phyloP scores from a whole-genome alignment of 2,329 filamentous ascomycete genomes.

The Celoporthe dispersa region DNA sequence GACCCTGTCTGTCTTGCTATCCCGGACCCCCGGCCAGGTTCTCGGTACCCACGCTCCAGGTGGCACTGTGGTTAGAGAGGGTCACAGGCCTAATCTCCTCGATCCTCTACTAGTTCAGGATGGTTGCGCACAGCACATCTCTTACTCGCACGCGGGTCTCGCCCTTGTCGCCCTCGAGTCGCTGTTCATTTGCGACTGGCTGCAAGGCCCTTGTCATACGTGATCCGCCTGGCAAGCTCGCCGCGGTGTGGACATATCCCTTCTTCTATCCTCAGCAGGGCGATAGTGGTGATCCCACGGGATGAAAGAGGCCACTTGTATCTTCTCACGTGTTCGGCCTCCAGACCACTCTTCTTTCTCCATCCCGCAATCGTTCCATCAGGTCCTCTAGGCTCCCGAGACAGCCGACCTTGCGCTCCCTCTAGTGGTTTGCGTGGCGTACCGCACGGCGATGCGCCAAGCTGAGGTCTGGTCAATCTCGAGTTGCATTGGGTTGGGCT shows the following conservation, averaged over 20 bases:
- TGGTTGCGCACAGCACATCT: constrained; percentile 8
- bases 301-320: background rate
- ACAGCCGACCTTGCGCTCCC: background rate
- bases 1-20: constrained; percentile 18
- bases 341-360: background rate
- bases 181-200: background rate
- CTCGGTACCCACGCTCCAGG: constrained; percentile 22
- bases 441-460: background rate
- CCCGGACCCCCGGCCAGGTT: constrained; percentile 24
- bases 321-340: background rate
- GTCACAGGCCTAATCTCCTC: constrained; percentile 27
- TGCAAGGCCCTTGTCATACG: background rate
- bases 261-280: background rate
- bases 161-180: constrained; percentile 3
- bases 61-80: constrained; percentile 7
- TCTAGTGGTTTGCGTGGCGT: background rate
- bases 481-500: background rate
- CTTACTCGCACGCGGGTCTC: constrained; percentile 9
- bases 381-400: background rate
- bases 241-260: background rate
- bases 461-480: constrained; percentile 1
- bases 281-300: background rate
- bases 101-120: constrained; percentile 6
- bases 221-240: background rate
- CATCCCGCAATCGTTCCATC: background rate